Base-by-base conservation (phyloP, 371 early-diverging fungal genomes). In the Rhizopus arrhizus region DNA sequence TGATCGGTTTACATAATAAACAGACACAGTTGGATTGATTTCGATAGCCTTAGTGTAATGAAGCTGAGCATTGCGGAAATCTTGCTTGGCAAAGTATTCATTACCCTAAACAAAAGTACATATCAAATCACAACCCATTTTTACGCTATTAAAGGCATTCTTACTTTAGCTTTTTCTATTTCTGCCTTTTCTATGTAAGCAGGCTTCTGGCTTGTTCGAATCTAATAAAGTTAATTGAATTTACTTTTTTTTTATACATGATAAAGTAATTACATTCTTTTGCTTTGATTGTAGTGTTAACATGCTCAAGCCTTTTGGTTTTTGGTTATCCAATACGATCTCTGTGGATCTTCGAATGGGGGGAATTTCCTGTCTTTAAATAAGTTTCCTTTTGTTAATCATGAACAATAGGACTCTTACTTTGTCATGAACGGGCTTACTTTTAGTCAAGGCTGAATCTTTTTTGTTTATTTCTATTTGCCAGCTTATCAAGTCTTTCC, bases 1-100 rank as follows among this genome's bases (percentile, higher is more conserved):
- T 3, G 97, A 95, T 31, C 94, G 85, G 68, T 96, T 96, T 35
- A 89, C 79, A 35, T 74, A 80, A 29, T 84, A 83, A 0, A 88
- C 84, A 10, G 89, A 62, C 43, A 79, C 84, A 38, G 74, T 73
- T 5, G 86, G 84, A 61, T 92, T 89, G n/a, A 85, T 63, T 10
- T 82, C 73, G 47, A 95, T 86, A 33, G 88, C 86, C 43, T 74
- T 75, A 4, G 85, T 77, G 72, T 96, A 96, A 49, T 80, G 76
- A 5, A 69, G 60, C 47, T 88, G 69, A 0, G 97, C 95, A 31
- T 85, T 74, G 11, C 70, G 59, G 67, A 78, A 94, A 16, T 88
- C 29, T n/a, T 84, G 83, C 52, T 83, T 84, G 56, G 85, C 88
- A 67, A 95, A 96, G 40, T 74, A 84, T 2, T 66, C 80, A 67